Percentiles rank a stretch among this genome's conserved stretches.
These are phyloP conservation scores for Apiospora malaysiana DNA, from an alignment of 2,329 filamentous ascomycete genomes.

Conservation along the genomic window DNA sequence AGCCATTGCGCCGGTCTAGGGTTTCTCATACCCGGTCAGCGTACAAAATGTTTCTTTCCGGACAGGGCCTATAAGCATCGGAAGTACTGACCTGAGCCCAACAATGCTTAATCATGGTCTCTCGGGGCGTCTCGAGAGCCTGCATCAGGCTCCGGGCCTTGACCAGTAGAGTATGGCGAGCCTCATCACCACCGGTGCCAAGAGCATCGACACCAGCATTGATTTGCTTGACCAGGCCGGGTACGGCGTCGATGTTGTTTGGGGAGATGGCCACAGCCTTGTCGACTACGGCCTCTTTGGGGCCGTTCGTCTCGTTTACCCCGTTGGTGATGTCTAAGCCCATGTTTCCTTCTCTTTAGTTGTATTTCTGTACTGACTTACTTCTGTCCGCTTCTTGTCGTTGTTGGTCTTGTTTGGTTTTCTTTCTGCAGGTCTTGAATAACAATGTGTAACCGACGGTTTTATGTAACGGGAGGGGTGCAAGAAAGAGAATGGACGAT, in stretches of 20 bases:
- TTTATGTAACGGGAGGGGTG: neutral
- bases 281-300: constrained; percentile 17
- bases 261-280: constrained; percentile 11
- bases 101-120: constrained; percentile 53
- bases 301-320: no score
- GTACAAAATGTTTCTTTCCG: neutral
- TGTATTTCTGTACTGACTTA: neutral
- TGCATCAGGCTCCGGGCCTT: constrained; percentile 42
- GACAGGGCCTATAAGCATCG: constrained; percentile 30
- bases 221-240: constrained; percentile 24
- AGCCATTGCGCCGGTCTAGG: constrained; percentile 20
- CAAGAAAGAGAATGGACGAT: neutral
- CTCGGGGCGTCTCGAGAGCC: constrained; percentile 52
- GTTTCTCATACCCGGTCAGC: neutral
- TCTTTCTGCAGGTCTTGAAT: constrained; percentile 11
- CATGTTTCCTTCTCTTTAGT: neutral
- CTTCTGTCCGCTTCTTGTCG: neutral
- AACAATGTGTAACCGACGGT: neutral
- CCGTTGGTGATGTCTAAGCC: constrained; percentile 8
- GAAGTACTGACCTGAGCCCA: constrained; percentile 45
- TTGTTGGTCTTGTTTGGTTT: neutral
- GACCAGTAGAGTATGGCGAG: constrained; percentile 39
- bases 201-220: constrained; percentile 21
- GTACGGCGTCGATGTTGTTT: constrained; percentile 20
- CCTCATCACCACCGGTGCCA: constrained; percentile 25